Evolutionary conservation across 202 grass and related monocot species (phyloP), one percentile per base, ranked within the genome.

Genomic region (Schoenoplectus tabernaemontani): DNA sequence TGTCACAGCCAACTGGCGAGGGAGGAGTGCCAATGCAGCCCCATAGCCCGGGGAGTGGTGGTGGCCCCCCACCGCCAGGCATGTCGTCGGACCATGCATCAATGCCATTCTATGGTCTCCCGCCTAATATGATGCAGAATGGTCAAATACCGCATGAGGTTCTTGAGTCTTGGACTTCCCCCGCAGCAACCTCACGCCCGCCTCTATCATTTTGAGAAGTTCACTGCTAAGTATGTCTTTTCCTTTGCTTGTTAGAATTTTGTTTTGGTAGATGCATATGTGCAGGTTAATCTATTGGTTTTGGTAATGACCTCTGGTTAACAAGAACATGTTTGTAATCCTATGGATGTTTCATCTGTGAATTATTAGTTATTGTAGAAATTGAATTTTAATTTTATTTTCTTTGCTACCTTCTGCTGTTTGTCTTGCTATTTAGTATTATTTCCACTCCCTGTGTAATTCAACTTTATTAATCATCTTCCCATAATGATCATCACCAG

Each of bases 81-180:
- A 59, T 71, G 17, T 19, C 66, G 36, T 67, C 33, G 15, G 87
- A 89, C 64, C 83, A 85, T 17, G 38, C 85, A 59, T 83, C 87
- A 8, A 86, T 93, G 83, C 83, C 84, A 41, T 81, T 89, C 73
- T 93, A 86, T 75, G 89, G 81, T 84, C 50, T 93, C 56, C 90
- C 87, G 26, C 85, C 90, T 16, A 89, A 92, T 78, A 81, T 92
- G 76, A 79, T 91, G 78, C 82, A 84, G 16, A 91, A 91, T 64
- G 87, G 86, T 5, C 89, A 88, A 78, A 82, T 91, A 57, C 17
- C 74, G 11, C 89, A 91, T 81, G 89, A 88, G 41, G 84, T 91
- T 56, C 85, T 91, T 30, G 84, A 84, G 13, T 81, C 84, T 9
- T 84, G 85, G 81, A 81, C 82, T 81, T 85, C 82, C 6, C 86